Evolutionary conservation across 2,329 filamentous ascomycete genomes (phyloP), one percentile per base, ranked within the genome.

Genomic region (Hypoxylon sp.): DNA sequence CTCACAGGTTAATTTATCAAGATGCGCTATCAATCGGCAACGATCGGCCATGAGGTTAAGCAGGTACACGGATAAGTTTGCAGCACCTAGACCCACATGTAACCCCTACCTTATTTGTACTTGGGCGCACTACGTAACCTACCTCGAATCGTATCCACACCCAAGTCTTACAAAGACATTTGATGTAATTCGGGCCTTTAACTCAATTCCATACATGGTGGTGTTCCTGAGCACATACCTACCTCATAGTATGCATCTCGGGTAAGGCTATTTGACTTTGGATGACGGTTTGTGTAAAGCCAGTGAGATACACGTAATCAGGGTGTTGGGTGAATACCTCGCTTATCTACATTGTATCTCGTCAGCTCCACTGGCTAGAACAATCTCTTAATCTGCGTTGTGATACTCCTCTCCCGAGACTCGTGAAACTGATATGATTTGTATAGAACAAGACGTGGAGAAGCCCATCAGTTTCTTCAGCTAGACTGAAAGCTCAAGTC

Each of bases 41-140:
- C 42, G 59, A 64, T 68, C 65, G 59, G 59, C 65, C 59, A 61
- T 35, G 64, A 68, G 51, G 64, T 70, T 59, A 64, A 62, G 53
- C 64, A 67, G 64, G 63, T 64, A 66, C 63, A 63, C 50, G 27
- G 49, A 8, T 56, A 66, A 66, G 56, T 70, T 67, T 64, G 63
- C 61, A 67, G 56, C 55, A 62, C 44, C 20, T 33, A 44, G 59
- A 54, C 67, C 67, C 67, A 69, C 67, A 56, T 50, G 48, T 48
- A 49, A 49, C 59, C 63, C 58, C 64, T 42, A 57, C 30, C 22
- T 40, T 40, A 59, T 49, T 33, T 59, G 48, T 44, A 46, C 44
- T 46, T 57, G 37, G n/a, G n/a, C 30, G 40, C 33, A 33, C 54
- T 57, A 57, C 54, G 22, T 56, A 56, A 46, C 50, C 7, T 35